A percentile compares a stretch with the other conserved stretches of the same genome.
These are phyloP conservation scores for Aspergillus sp. DNA, from an alignment of 2,329 filamentous ascomycete genomes.

Conservation along the genomic window DNA sequence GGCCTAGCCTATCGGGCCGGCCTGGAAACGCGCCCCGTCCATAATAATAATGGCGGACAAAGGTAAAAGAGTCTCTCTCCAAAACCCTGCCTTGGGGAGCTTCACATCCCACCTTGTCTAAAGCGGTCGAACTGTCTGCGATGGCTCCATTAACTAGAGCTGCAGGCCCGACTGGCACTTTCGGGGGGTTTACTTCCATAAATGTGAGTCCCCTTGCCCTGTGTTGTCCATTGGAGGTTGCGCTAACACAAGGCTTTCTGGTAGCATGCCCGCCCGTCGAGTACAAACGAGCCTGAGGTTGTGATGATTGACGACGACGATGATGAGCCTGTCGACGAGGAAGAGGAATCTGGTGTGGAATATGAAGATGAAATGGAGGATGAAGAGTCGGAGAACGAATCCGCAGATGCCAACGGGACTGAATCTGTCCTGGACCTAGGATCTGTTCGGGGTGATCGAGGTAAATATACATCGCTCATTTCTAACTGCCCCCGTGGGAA, in stretches of 20 bases:
- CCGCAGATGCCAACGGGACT: conserved; percentile 22
- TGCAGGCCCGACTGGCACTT: conserved; percentile 18
- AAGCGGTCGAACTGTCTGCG: not conserved
- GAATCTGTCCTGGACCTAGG: conserved; percentile 10
- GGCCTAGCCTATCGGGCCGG: conserved; percentile 15
- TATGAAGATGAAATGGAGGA: conserved; percentile 26
- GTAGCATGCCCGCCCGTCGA: conserved; percentile 14
- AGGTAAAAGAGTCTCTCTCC: not conserved
- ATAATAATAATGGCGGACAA: conserved; percentile 2
- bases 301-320: conserved; percentile 37
- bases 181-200: conserved; percentile 17
- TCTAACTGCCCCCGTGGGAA: not conserved
- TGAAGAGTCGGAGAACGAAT: conserved; percentile 19
- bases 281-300: conserved; percentile 27
- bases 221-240: conserved; percentile 4
- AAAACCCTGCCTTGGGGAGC: not conserved
- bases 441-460: conserved; percentile 4
- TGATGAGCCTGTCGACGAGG: conserved; percentile 17
- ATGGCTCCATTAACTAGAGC: conserved; percentile 39
- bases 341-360: conserved; percentile 14
- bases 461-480: conserved; percentile 1
- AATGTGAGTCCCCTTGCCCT: conserved; percentile 19
- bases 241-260: not conserved
- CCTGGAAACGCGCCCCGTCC: conserved; percentile 1
- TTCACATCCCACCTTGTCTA: not conserved